Evolutionary conservation across 768 basidiomycete genomes (phyloP), one percentile per base, ranked within the genome.

Genomic region (Kwoniella newhampshirensis): DNA sequence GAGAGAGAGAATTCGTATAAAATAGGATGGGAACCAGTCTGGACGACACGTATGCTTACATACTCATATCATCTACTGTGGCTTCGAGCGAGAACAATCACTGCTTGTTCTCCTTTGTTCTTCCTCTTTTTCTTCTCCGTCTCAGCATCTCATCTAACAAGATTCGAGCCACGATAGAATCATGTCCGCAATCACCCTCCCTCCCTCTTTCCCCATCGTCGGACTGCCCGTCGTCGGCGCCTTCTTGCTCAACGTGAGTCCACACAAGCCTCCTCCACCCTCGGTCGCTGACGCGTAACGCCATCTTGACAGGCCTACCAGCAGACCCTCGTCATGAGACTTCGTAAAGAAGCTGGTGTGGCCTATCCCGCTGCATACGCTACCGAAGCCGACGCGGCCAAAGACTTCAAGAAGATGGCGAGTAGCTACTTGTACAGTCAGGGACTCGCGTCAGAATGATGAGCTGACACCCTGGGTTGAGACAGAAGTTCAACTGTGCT

Each of bases 331-430:
- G 71, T 69, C 3, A 50, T 51, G 13, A 32, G 12, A 8, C 56
- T 54, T 5, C 67, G 71, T n/a, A 70, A 70, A 44, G 52, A 26
- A 32, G 42, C 66, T 7, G 67, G 62, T 13, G 68, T 73, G 17
- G 39, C 35, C 4, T 73, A 73, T 59, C 71, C 71, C 15, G 67
- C 53, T 13, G 32, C 70, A 26, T 68, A 70, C 46, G 71, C 59
- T 26, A 45, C 55, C 21, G 71, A 73, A 37, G 64, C 59, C 1
- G 68, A 68, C n/a, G 68, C 71, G 27, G 60, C 57, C 13, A 55
- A 62, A 8, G 68, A 73, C 46, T 51, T 56, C 28, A 68, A 68
- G 57, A 67, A 67, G 55, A 27, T 48, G 35, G 62, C 57, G 32
- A 48, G 64, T 63, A 4, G 17, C n/a, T n/a, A n/a, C n/a, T n/a